Evolutionary conservation across 768 basidiomycete species (phyloP), one percentile per base, ranked within the genome.

Genomic region (Baorangia bicolor): DNA sequence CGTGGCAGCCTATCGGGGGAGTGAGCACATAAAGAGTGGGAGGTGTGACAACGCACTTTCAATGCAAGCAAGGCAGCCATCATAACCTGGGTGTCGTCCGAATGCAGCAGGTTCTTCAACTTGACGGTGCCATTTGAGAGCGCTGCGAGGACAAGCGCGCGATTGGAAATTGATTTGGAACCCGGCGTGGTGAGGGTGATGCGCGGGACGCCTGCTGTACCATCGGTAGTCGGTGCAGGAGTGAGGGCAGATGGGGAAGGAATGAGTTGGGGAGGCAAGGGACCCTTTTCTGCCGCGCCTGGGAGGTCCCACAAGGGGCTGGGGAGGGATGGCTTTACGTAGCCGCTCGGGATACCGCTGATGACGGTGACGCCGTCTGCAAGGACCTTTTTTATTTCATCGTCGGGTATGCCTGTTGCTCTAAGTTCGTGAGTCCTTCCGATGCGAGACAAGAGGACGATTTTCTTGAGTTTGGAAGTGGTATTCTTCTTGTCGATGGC

Each of bases 81-180:
- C 97, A 99, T 99, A 51, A 99, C 96, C 63, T 95, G 94, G 0
- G 97, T 99, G 68, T 99, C 96, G 65, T 98, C 96, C 4, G 94
- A 97, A 68, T 98, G 96, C 34, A 99, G 78, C 6, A 99, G 75
- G 64, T 99, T 99, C 72, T 78, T 87, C 53, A 99, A 74, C 58
- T 88, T 80, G 73, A 95, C 97, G 0, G 88, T 92, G 2, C 96
- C 97, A 43, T 82, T 83, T 0, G 85, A 94, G 14, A 99, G 83
- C 2, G 96, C 94, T 10, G 97, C 96, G 28, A 99, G 83, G 2
- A 98, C 87, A 38, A 99, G 77, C 0, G 92, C 94, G 31, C 96
- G 86, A 69, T 98, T 98, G 1, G 94, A 97, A 62, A 99, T 90
- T 67, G 91, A 94, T 77, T 99, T 98, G 25, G 90, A 93, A 12